Evolutionary conservation across 2,329 filamentous ascomycete genomes (phyloP).

Genomic region (Curvularia verruculosa): DNA sequence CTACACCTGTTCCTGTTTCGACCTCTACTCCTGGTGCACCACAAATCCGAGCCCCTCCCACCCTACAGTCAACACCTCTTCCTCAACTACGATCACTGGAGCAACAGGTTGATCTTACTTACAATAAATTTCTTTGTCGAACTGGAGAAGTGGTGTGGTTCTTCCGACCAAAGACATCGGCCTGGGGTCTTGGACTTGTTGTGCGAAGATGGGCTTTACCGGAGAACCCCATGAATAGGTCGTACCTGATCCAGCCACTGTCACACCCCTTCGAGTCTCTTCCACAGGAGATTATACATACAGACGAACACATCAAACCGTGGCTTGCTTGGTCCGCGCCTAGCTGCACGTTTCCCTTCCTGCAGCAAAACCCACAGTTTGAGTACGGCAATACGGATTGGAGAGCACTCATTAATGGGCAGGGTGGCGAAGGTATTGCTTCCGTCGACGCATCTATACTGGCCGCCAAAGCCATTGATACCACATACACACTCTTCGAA

Average conservation of each 20-base stretch:
- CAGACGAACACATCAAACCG: conserved; percentile 57
- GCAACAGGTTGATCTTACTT: conserved; percentile 57
- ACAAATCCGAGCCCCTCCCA: conserved; percentile 31
- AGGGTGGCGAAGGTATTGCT: conserved; percentile 56
- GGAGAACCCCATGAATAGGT: conserved; percentile 33
- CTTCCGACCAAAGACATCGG: conserved; percentile 51
- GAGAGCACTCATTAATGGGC: conserved; percentile 51
- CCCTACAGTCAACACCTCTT: conserved; percentile 46
- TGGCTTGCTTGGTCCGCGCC: conserved; percentile 66
- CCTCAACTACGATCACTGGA: conserved; percentile 53
- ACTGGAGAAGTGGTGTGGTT: conserved; percentile 65
- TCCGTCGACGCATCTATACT: conserved; percentile 65
- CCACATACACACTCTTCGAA: conserved; percentile 61
- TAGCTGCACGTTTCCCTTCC: conserved; percentile 53
- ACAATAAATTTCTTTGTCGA: conserved; percentile 58
- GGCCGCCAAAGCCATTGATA: conserved; percentile 62
- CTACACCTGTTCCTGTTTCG: conserved; percentile 10
- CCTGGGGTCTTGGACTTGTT: conserved; percentile 63
- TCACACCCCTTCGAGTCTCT: conserved; percentile 54
- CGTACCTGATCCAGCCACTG: conserved; percentile 57
- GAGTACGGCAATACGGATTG: conserved; percentile 60
- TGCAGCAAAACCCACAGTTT: conserved; percentile 51
- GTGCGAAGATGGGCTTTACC: conserved; percentile 52
- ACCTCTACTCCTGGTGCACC: conserved; percentile 16
- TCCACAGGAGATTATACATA: conserved; percentile 51